phyloP scores from a whole-genome alignment of 495 filamentous ascomycete species.

The Xylaria curta region DNA sequence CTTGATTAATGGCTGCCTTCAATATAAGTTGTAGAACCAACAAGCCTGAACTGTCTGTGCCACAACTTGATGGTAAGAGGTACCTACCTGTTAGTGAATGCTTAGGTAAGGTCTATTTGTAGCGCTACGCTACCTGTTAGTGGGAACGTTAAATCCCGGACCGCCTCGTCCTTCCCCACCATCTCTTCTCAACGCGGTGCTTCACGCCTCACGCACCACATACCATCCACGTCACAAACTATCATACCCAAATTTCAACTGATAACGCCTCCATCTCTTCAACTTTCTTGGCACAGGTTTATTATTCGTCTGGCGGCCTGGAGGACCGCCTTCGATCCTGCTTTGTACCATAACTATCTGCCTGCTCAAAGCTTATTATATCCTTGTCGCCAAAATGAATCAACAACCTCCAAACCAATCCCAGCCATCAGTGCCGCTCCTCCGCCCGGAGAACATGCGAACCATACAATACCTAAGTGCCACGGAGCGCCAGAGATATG shows the following conservation, averaged over 20 bases:
- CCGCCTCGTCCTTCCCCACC: conserved; percentile 6
- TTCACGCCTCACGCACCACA: background rate
- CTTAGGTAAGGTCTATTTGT: background rate
- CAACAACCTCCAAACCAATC: conserved; percentile 28
- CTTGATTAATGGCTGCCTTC: no score
- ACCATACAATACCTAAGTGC: conserved; percentile 52
- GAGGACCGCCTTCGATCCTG: background rate
- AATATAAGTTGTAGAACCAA: no score
- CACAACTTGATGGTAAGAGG: background rate
- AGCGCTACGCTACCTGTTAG: background rate
- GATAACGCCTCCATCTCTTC: background rate
- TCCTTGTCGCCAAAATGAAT: conserved; percentile 40
- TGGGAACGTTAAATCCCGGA: background rate
- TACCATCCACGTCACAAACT: background rate
- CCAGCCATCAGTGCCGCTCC: conserved; percentile 37
- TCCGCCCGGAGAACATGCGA: conserved; percentile 57
- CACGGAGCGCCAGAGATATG: conserved; percentile 71
- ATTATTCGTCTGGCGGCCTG: background rate
- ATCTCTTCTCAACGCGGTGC: background rate
- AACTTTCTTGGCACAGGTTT: background rate
- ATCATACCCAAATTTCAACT: background rate
- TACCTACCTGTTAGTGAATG: no score
- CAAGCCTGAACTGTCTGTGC: background rate
- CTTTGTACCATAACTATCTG: background rate
- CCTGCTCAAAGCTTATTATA: background rate